A percentile compares a stretch with the other conserved stretches of the same genome.
Evolutionary conservation across 2,329 filamentous ascomycete species (phyloP).

Genomic region (Penicillium frequentans): DNA sequence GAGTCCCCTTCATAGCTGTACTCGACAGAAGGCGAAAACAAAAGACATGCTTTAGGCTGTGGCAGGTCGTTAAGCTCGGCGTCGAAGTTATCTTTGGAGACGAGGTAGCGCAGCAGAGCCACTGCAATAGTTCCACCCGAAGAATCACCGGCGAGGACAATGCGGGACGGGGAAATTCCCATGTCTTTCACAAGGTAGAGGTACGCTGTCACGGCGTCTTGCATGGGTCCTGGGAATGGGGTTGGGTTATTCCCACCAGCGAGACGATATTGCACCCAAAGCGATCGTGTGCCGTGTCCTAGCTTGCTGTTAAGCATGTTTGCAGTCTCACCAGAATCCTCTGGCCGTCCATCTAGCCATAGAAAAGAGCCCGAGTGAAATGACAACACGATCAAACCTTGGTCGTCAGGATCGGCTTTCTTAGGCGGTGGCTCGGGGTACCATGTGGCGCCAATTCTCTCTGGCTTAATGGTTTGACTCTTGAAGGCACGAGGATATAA

Average conservation of each 20-base stretch:
- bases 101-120: slow-evolving; percentile 21
- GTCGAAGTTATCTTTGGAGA: not conserved
- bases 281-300: slow-evolving; percentile 2
- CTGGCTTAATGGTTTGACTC: slow-evolving; percentile 9
- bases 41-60: slow-evolving; percentile 10
- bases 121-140: slow-evolving; percentile 20
- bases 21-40: slow-evolving; percentile 18
- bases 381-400: slow-evolving; percentile 11
- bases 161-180: slow-evolving; percentile 19
- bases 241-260: slow-evolving; percentile 11
- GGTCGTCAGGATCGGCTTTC: slow-evolving; percentile 2
- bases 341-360: slow-evolving; percentile 8
- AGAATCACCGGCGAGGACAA: slow-evolving; percentile 23
- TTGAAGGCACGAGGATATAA: slow-evolving; percentile 5
- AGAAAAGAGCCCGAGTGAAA: slow-evolving; percentile 17
- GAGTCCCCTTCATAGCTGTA: slow-evolving; percentile 6
- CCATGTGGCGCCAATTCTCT: slow-evolving; percentile 12
- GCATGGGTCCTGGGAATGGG: slow-evolving; percentile 20
- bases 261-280: slow-evolving; percentile 18
- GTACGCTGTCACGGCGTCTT: slow-evolving; percentile 26
- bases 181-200: slow-evolving; percentile 19
- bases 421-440: slow-evolving; percentile 9
- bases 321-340: not conserved
- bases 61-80: slow-evolving; percentile 5
- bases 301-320: slow-evolving; percentile 9